These are phyloP conservation scores for Shiraia sp. DNA, from an alignment of 2,329 filamentous ascomycete species.

Conservation along the genomic window DNA sequence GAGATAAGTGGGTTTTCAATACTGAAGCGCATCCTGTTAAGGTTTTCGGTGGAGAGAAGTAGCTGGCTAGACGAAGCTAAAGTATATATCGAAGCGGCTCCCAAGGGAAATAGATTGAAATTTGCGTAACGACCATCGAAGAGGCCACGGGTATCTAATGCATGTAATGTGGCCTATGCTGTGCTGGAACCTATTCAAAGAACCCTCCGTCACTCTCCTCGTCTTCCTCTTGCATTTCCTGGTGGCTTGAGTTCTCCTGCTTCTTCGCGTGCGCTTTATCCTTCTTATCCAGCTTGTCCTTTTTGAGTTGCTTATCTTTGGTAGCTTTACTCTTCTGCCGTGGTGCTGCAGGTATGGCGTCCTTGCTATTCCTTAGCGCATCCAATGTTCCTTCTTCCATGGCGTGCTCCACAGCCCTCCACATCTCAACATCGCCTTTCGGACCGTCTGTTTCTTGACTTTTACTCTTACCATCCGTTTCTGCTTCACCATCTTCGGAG, in stretches of 20 bases:
- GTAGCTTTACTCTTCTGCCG: constrained; percentile 26
- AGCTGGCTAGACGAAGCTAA: background rate
- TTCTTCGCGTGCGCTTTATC: constrained; percentile 17
- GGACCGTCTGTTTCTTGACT: constrained; percentile 41
- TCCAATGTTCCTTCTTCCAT: constrained; percentile 63
- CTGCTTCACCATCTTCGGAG: constrained; percentile 25
- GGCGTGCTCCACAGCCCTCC: constrained; percentile 67
- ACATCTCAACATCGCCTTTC: constrained; percentile 63
- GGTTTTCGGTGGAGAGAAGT: constrained; percentile 33
- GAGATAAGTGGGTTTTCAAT: constrained; percentile 64
- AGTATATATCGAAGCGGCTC: background rate
- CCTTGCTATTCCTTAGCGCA: constrained; percentile 58
- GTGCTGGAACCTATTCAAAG: constrained; percentile 34
- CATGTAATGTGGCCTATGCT: constrained; percentile 1
- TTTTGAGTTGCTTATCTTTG: constrained; percentile 14
- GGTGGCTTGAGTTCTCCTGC: constrained; percentile 23
- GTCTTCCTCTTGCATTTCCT: constrained; percentile 23
- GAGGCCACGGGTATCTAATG: constrained; percentile 21
- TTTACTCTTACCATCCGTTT: constrained; percentile 33
- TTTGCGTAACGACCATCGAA: background rate
- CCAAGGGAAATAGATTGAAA: no score
- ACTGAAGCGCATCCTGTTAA: constrained; percentile 67
- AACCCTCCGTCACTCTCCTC: constrained; percentile 46
- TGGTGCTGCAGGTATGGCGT: constrained; percentile 26
- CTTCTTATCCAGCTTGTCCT: constrained; percentile 19